Evolutionary conservation across 768 basidiomycete species (phyloP).

Genomic region (Podaxis sp.): DNA sequence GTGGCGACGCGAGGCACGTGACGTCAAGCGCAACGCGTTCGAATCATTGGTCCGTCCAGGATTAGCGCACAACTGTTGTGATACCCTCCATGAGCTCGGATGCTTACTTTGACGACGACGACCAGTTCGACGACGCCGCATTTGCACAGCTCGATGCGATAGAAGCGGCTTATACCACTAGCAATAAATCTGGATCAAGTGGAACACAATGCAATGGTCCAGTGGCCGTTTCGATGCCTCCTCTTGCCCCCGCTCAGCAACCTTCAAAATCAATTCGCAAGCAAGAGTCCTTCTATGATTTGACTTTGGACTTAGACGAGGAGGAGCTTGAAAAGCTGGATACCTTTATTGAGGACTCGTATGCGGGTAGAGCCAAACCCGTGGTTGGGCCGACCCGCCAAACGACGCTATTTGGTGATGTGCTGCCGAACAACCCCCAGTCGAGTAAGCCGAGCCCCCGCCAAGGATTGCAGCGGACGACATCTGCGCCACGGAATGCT

Average conservation of each 20-base stretch:
- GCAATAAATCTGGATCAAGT: constrained; percentile 18
- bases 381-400: constrained; percentile 51
- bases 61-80: not conserved
- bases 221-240: constrained; percentile 13
- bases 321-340: constrained; percentile 55
- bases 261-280: constrained; percentile 21
- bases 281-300: constrained; percentile 50
- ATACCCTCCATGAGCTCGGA: constrained; percentile 67
- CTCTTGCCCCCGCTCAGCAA: constrained; percentile 21
- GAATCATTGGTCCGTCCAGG: not conserved
- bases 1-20: constrained; percentile 24
- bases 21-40: constrained; percentile 23
- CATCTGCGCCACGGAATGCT: constrained; percentile 40
- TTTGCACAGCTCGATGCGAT: constrained; percentile 67
- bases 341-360: constrained; percentile 47
- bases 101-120: constrained; percentile 68
- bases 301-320: constrained; percentile 59
- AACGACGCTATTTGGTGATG: constrained; percentile 67
- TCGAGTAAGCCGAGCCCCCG: constrained; percentile 34
- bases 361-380: constrained; percentile 38
- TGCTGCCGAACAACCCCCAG: constrained; percentile 37
- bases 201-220: constrained; percentile 14
- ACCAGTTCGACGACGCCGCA: constrained; percentile 57
- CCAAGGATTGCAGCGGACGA: constrained; percentile 36
- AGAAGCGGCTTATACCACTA: constrained; percentile 54